Conservation (phyloP, 352 stramenopile species). For the Globisporangium canariense region DNA sequence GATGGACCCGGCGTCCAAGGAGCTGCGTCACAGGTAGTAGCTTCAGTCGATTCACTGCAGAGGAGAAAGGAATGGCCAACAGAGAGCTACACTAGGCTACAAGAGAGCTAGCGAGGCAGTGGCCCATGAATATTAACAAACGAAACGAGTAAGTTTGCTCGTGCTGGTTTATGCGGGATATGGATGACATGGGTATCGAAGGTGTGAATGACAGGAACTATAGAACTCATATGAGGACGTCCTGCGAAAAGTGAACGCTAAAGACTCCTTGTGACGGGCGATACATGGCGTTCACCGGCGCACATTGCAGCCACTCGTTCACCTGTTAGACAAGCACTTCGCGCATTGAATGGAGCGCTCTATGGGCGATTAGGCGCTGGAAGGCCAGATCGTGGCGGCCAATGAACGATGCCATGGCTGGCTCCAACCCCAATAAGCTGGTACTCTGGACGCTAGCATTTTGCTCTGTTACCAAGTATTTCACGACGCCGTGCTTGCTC, state of each 20-base stretch:
- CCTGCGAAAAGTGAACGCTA: not conserved
- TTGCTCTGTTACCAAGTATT: not conserved
- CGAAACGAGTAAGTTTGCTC: not conserved
- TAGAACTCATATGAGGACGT: not conserved
- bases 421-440: not conserved
- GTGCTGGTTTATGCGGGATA: too few relatives aligned
- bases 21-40: slow-evolving; percentile 55
- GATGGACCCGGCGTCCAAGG: slow-evolving; percentile 55
- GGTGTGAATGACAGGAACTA: too few relatives aligned
- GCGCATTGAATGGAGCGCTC: not conserved
- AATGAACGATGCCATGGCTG: not conserved
- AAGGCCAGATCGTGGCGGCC: not conserved
- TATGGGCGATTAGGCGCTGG: not conserved
- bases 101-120: not conserved
- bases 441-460: not conserved
- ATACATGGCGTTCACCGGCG: not conserved
- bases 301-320: not conserved
- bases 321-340: not conserved
- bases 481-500: not conserved
- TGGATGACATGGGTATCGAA: too few relatives aligned
- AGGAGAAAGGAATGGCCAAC: not conserved
- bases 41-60: not conserved
- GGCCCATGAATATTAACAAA: not conserved
- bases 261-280: too few relatives aligned
- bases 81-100: not conserved